phyloP scores from a whole-genome alignment of 2,329 filamentous ascomycete genomes.

The Blastomyces percursus region DNA sequence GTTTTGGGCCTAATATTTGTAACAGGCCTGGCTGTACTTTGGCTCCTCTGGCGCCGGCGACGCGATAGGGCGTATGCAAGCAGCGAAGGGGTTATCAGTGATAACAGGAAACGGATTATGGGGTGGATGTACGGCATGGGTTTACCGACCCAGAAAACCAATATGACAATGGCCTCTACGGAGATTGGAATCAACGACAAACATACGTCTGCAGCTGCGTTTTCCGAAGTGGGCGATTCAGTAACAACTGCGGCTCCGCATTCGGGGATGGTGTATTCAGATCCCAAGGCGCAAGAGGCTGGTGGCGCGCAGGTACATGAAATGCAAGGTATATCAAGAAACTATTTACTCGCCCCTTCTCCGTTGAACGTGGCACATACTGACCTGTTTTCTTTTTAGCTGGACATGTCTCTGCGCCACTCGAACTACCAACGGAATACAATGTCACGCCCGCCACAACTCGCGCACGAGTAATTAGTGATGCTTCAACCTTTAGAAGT shows the following conservation, averaged over 20 bases:
- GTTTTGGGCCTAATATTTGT: slow-evolving; percentile 50
- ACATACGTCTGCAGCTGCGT: slow-evolving; percentile 7
- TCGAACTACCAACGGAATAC: slow-evolving; percentile 13
- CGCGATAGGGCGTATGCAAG: slow-evolving; percentile 34
- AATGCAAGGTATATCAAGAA: slow-evolving; percentile 21
- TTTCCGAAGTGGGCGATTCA: slow-evolving; percentile 12
- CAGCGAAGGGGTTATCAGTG: slow-evolving; percentile 35
- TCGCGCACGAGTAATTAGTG: slow-evolving; percentile 12
- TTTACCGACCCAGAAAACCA: slow-evolving; percentile 30
- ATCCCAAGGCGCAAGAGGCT: slow-evolving; percentile 17
- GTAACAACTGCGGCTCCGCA: slow-evolving; percentile 10
- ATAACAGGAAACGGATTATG: slow-evolving; percentile 39
- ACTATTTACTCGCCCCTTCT: not conserved
- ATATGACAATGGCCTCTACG: slow-evolving; percentile 15
- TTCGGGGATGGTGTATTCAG: slow-evolving; percentile 8
- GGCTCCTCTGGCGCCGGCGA: slow-evolving; percentile 41
- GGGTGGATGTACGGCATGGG: slow-evolving; percentile 42
- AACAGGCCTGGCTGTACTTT: slow-evolving; percentile 40
- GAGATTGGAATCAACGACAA: slow-evolving; percentile 14
- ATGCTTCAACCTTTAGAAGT: slow-evolving; percentile 15
- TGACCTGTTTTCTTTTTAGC: slow-evolving; percentile 4
- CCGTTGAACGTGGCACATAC: not conserved
- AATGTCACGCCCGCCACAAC: slow-evolving; percentile 10
- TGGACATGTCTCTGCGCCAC: slow-evolving; percentile 6
- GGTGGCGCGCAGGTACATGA: slow-evolving; percentile 22